Evolutionary conservation across 371 early-diverging fungal species (phyloP), one percentile per base, ranked within the genome.

Genomic region (Lichtheimia hyalospora): DNA sequence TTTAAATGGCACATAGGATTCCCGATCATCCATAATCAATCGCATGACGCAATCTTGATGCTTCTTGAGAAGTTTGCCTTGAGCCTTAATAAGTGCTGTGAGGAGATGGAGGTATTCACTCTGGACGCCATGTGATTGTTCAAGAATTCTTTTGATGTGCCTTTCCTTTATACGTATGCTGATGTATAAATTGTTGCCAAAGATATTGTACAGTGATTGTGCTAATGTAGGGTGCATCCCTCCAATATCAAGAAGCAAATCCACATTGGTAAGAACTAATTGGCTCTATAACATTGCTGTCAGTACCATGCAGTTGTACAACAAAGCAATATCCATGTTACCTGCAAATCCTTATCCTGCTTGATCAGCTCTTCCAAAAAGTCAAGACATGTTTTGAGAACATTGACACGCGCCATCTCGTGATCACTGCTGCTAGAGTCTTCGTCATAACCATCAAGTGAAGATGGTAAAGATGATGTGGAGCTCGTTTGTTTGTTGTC

Each of bases 41-140:
- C 74, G 64, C 70, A 81, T 68, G 2, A 79, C 65, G 13, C 63
- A 53, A 16, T 74, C 72, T 55, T 84, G 82, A 41, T 82, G 75
- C 41, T 69, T 57, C 53, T 79, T 77, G 14, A 84, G 62, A 4
- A 79, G 49, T 49, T 77, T 81, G 2, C 77, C 77, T 49, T 79
- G 75, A 1, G 71, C 63, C 46, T 79, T 81, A 57, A 81, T 63
- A 20, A 78, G 57, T 16, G 60, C 63, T 16, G 67, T 67, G n/a
- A 82, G 58, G 1, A 78, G 64, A 13, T 60, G 60, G 20, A 84
- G 60, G 39, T 78, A 79, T 21, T 75, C 77, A 15, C 61, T 67
- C 20, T 74, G 64, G 7, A 56, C 16, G 7, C 80, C 81, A 12
- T 66, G 62, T 0, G 79, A 79, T 3, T 73, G 64, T 24, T 70